Conservation (phyloP, 2,329 filamentous ascomycete genomes). For the Fusarium armeniacum region DNA sequence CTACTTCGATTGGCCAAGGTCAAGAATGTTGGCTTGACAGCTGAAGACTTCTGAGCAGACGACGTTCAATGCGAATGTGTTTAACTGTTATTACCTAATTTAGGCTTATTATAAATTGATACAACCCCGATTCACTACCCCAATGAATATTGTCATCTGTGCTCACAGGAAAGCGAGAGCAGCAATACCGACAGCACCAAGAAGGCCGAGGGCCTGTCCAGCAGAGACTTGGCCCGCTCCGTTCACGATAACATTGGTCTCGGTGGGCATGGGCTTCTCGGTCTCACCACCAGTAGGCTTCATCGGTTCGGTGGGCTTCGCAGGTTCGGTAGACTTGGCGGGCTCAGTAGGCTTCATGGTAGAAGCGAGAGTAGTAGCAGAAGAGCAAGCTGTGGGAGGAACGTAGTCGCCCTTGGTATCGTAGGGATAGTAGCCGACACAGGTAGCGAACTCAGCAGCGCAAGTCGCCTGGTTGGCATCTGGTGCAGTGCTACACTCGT, state of each 20-base stretch:
- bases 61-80: fast-evolving
- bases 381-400: conserved; percentile 15
- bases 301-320: not conserved
- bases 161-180: conserved; percentile 13
- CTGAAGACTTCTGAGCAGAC: conserved; percentile 42
- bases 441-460: conserved; percentile 1
- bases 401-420: not conserved
- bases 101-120: not conserved
- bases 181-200: conserved; percentile 18
- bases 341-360: conserved; percentile 11
- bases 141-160: not conserved
- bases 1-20: conserved; percentile 69
- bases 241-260: conserved; percentile 19
- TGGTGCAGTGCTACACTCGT: not conserved
- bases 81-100: not conserved
- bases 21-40: conserved; percentile 63
- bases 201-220: not conserved
- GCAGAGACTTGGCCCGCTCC: conserved; percentile 10
- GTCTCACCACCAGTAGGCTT: conserved; percentile 3
- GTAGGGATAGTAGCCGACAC: conserved; percentile 14
- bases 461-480: conserved; percentile 24
- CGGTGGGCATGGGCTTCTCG: conserved; percentile 4
- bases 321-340: not conserved
- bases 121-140: no score
- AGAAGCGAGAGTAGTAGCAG: conserved; percentile 1